Percentiles rank a stretch among this genome's conserved stretches.
Evolutionary conservation across 2,329 filamentous ascomycete species (phyloP).

Genomic region (Fusarium nematophilum): DNA sequence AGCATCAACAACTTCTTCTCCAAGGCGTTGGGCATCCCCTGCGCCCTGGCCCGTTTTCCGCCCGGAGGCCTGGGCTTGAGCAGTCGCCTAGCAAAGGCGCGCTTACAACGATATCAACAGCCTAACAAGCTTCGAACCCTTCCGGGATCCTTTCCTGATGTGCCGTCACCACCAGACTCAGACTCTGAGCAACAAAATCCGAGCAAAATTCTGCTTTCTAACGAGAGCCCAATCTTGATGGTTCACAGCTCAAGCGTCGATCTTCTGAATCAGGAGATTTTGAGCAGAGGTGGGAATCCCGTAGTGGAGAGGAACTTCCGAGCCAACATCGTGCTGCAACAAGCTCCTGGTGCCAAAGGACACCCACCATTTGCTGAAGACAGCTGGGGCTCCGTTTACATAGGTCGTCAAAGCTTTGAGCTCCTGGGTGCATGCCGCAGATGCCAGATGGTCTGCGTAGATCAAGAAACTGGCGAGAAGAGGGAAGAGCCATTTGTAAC

Average conservation of each 20-base stretch:
- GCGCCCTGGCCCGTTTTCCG: constrained; percentile 86
- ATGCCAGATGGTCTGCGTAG: constrained; percentile 96
- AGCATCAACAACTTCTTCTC: constrained; percentile 83
- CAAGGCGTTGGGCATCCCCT: constrained; percentile 78
- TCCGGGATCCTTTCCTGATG: constrained; percentile 65
- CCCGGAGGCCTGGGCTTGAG: constrained; percentile 69
- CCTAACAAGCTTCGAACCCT: constrained; percentile 45
- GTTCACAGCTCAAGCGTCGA: constrained; percentile 85
- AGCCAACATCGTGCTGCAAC: constrained; percentile 81
- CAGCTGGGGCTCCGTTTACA: constrained; percentile 74
- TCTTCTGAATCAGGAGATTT: constrained; percentile 79
- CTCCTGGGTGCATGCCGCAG: constrained; percentile 86
- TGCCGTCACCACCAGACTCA: constrained; percentile 68
- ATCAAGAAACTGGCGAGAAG: constrained; percentile 83
- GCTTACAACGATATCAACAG: constrained; percentile 69
- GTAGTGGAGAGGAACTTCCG: constrained; percentile 83
- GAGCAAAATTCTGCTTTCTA: constrained; percentile 80
- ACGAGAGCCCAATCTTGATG: constrained; percentile 92
- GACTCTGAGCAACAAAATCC: constrained; percentile 57
- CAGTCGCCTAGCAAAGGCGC: constrained; percentile 77
- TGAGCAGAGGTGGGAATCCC: constrained; percentile 67
- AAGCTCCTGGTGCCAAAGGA: constrained; percentile 53
- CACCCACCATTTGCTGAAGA: constrained; percentile 81
- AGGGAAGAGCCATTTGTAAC: constrained; percentile 90
- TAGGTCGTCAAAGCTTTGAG: constrained; percentile 73